Percentiles rank a stretch among this genome's conserved stretches.
Conservation (phyloP, 202 grass and related monocot genomes). For the Zizania palustris region DNA sequence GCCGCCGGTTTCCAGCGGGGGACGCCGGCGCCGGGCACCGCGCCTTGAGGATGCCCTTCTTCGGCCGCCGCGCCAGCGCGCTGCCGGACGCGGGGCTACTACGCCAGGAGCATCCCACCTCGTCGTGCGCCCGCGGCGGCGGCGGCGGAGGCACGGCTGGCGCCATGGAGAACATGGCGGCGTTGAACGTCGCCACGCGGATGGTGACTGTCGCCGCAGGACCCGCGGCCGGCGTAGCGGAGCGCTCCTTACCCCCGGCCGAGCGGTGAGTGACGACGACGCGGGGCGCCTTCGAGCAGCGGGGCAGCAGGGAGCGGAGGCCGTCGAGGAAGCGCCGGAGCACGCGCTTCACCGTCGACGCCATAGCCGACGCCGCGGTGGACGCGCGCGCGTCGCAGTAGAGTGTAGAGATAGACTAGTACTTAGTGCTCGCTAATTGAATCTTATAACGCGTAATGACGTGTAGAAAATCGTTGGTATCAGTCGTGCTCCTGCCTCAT, state of each 20-base stretch:
- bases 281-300: background rate
- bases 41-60: conserved; percentile 78
- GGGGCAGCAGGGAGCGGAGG: conserved; percentile 3
- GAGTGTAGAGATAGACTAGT: background rate
- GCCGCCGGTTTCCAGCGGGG: conserved; percentile 45
- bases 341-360: conserved; percentile 2
- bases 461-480: background rate
- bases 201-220: conserved; percentile 46
- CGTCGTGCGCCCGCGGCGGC: too few species aligned
- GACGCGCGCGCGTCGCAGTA: background rate
- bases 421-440: background rate
- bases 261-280: background rate
- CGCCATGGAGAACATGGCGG: conserved; percentile 96
- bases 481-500: background rate
- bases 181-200: conserved; percentile 94
- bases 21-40: conserved; percentile 48
- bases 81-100: conserved; percentile 15
- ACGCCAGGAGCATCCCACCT: conserved; percentile 21
- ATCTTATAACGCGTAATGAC: background rate
- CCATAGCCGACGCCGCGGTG: background rate
- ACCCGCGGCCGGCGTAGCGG: background rate
- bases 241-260: background rate
- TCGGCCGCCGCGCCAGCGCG: conserved; percentile 43
- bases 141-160: conserved; percentile 42
- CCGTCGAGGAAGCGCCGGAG: conserved; percentile 28